Evolutionary conservation across 106 monocot species (phyloP), one percentile per base, ranked within the genome.

Genomic region (Apostasia ramifera): DNA sequence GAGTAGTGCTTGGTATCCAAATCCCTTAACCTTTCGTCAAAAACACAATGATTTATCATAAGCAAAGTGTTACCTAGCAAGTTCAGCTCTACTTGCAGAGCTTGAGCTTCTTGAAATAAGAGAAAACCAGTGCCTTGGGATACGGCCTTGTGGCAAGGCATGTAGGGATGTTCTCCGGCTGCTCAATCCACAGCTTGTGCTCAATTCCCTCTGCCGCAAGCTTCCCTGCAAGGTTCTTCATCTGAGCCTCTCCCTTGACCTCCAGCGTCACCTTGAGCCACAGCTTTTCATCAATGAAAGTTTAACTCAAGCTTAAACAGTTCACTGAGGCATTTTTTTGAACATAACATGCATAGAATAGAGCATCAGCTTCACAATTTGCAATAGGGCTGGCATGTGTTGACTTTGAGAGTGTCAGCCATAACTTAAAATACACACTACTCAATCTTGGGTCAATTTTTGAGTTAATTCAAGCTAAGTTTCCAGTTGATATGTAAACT

Each of bases 171-270:
- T 98, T 80, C 83, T 98, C 97, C 13, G 92, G 92, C 42, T 90
- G 92, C 67, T 98, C 90, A n/a, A 98, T 83, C 97, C 97, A 98
- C 59, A 98, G 65, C 76, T 87, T 98, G 71, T 92, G 87, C 44
- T 76, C 80, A 53, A 98, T 78, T 41, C 92, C 83, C 8, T 69
- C 83, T 0, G 76, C 75, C 43, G 50, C 71, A 53, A 98, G 81
- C 77, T 98, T 98, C 81, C 90, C 87, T 43, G 92, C 68, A 3
- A 98, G 60, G 63, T 87, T 87, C 75, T 68, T 71, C n/a, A 92
- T 75, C 75, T 97, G 92, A 12, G 58, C 58, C 67, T 97, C 89
- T 7, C 95, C 95, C 78, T 92, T 97, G 75, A 97, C 92, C 70
- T 97, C 92, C 79, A 97, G 67, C 1, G 86, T 92, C 70, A 97